Base-by-base conservation (phyloP, 768 basidiomycete species). In the Pholiota microspora region DNA sequence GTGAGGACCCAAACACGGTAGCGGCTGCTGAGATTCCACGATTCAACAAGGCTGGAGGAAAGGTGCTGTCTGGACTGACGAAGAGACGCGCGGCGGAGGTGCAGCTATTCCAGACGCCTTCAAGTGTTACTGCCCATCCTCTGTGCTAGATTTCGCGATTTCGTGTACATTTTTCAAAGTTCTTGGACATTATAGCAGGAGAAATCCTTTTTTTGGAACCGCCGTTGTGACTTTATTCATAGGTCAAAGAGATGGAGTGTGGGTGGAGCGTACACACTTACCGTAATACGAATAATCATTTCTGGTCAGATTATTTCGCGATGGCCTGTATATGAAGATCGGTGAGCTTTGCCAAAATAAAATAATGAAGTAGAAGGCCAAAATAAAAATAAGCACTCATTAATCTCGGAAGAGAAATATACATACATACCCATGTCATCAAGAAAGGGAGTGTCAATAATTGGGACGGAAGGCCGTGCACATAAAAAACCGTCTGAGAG, bases 1-100 rank as follows among this genome's bases (percentile, higher is more conserved):
- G 71, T 15, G 69, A 72, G 61, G 60, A 67, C 29, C 69, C 69
- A 32, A 67, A 73, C 49, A 71, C 71, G 7, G 72, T 74, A 21
- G 71, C 69, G 2, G 67, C 67, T 15, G 64, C 67, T 49, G 73
- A 74, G 57, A 58, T 74, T 9, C 71, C 71, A 5, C 69, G 66
- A 54, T 73, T 69, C 56, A 69, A 66, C 48, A 56, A 60, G 34
- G 71, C 70, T 2, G 68, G 67, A 13, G 71, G 69, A 1, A 64
- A 66, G 48, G 66, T 64, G 7, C 56, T 71, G 7, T 49, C 60
- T 42, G 73, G 73, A 1, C 57, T 74, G 27, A 60, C 61, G 16
- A 65, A 62, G 27, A 61, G 72, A 21, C 61, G 72, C 15, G 64
- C 62, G 18, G 67, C 67, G 31, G 72, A 73, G 52, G 71, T 73